Conservation (phyloP, 208 protist genomes). For the Vickermania spadyakhi region DNA sequence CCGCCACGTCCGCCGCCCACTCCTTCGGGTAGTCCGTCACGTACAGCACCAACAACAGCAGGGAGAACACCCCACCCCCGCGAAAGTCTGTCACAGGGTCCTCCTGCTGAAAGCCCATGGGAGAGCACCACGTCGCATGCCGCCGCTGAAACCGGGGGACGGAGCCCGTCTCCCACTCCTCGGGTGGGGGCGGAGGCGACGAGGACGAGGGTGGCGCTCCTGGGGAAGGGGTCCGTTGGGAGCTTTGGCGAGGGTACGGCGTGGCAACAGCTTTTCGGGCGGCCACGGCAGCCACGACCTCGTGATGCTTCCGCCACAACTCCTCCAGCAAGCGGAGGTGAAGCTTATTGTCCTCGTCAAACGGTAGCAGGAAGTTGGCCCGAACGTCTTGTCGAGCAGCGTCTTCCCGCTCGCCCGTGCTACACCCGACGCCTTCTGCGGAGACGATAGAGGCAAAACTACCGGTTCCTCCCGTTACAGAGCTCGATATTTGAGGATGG, state of each 20-base stretch:
- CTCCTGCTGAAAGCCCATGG: constrained; percentile 76
- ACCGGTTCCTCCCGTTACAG: too few species aligned
- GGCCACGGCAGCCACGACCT: constrained; percentile 11
- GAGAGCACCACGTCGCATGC: constrained; percentile 54
- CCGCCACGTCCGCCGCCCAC: constrained; percentile 21
- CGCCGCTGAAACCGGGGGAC: constrained; percentile 4
- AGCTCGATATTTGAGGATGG: too few species aligned
- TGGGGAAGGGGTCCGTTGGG: not conserved
- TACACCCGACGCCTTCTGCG: too few species aligned
- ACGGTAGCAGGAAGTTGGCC: constrained; percentile 15
- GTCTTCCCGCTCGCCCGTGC: too few species aligned
- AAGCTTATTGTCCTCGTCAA: constrained; percentile 4
- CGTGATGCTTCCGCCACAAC: constrained; percentile 41
- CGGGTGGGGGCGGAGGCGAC: not conserved
- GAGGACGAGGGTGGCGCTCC: too few species aligned
- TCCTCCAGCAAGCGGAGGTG: constrained; percentile 31
- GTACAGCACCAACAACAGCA: constrained; percentile 72
- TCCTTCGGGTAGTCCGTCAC: constrained; percentile 39
- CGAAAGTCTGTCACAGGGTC: constrained; percentile 86
- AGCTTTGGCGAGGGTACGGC: not conserved
- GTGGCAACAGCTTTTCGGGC: not conserved
- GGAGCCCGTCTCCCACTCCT: not conserved
- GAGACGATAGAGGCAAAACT: too few species aligned
- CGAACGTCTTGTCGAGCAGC: too few species aligned
- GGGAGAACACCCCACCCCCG: constrained; percentile 59